Conservation (phyloP, 331 rosid genomes). For the Acacia pycnantha region DNA sequence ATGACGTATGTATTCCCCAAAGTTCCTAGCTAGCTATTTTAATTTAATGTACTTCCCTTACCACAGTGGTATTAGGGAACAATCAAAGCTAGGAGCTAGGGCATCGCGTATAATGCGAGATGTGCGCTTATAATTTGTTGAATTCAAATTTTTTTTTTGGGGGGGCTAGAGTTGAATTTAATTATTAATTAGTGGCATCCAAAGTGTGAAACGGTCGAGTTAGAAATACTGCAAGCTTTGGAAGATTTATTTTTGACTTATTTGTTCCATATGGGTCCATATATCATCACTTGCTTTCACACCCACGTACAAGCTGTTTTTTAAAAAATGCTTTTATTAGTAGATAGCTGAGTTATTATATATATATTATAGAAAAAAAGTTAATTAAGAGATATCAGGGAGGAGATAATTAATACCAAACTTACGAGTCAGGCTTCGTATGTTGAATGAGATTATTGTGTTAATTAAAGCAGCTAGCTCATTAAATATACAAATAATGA, state of each 20-base stretch:
- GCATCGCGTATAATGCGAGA: background rate
- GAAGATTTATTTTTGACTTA: slow-evolving; percentile 24
- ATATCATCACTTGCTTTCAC: slow-evolving; percentile 15
- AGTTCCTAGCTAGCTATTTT: background rate
- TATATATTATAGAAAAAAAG: background rate
- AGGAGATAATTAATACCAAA: no score
- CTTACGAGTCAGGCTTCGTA: background rate
- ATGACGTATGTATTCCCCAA: background rate
- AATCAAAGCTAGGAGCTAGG: slow-evolving; percentile 13
- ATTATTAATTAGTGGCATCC: background rate
- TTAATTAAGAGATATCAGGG: background rate
- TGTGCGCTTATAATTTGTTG: background rate
- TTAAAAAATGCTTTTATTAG: background rate
- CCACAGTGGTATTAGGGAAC: background rate
- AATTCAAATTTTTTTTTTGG: background rate
- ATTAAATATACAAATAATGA: background rate
- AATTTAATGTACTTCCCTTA: background rate
- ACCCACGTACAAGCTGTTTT: slow-evolving; percentile 28
- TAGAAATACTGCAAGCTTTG: slow-evolving; percentile 8
- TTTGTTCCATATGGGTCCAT: slow-evolving; percentile 27
- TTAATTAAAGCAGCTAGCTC: background rate
- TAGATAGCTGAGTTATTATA: background rate
- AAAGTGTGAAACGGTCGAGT: slow-evolving; percentile 17
- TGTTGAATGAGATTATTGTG: background rate
- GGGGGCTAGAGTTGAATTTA: background rate